These are phyloP conservation scores for Trichoderma gamsii DNA, from an alignment of 495 filamentous ascomycete species.

Conservation along the genomic window DNA sequence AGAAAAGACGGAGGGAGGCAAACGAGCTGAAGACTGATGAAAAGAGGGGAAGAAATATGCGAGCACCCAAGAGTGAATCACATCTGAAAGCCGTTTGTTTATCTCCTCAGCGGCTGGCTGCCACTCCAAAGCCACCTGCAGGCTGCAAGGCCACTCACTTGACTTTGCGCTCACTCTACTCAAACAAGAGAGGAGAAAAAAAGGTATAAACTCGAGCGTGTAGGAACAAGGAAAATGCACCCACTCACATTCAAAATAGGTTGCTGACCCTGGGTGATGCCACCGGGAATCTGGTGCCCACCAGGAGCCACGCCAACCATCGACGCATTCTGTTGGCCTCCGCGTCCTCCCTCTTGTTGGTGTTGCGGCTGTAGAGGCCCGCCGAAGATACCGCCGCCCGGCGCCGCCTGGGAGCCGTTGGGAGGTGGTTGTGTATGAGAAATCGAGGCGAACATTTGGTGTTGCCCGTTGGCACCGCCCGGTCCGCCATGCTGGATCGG, in stretches of 20 bases:
- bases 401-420: slow-evolving; percentile 33
- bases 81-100: neutral
- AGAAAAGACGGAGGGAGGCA: neutral
- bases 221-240: neutral
- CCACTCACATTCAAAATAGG: slow-evolving; percentile 82
- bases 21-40: neutral
- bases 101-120: neutral
- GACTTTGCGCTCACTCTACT: neutral
- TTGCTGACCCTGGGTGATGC: slow-evolving; percentile 81
- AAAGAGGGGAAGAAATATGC: neutral
- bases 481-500: slow-evolving; percentile 59
- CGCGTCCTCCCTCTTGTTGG: slow-evolving; percentile 32
- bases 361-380: slow-evolving; percentile 38
- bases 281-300: slow-evolving; percentile 28
- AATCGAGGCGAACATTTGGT: slow-evolving; percentile 56
- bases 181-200: neutral
- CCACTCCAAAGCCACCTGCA: slow-evolving; percentile 1
- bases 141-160: neutral
- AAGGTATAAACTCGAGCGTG: neutral
- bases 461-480: slow-evolving; percentile 51
- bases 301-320: slow-evolving; percentile 27
- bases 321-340: slow-evolving; percentile 43
- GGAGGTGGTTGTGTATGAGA: slow-evolving; percentile 36
- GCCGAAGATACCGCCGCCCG: slow-evolving; percentile 38
- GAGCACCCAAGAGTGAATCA: slow-evolving; percentile 7